These are phyloP conservation scores for Acaromyces ingoldii DNA, from an alignment of 1,284 basidiomycete species.

Conservation along the genomic window DNA sequence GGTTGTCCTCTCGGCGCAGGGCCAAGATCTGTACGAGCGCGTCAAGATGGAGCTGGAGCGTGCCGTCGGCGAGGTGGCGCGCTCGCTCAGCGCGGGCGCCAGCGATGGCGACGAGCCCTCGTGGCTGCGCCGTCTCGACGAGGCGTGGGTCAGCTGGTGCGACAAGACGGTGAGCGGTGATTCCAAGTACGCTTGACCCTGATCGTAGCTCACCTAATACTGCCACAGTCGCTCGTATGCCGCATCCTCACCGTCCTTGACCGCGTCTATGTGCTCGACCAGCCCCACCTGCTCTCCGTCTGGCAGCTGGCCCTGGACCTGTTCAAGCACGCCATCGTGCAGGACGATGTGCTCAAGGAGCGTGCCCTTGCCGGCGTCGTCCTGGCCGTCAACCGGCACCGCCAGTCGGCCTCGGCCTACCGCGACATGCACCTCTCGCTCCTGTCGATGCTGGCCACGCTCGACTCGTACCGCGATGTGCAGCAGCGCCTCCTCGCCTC, in stretches of 20 bases:
- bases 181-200: background rate
- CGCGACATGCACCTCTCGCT: constrained; percentile 20
- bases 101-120: constrained; percentile 6
- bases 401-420: constrained; percentile 17
- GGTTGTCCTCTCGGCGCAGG: background rate
- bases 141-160: constrained; percentile 31
- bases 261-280: constrained; percentile 7
- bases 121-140: constrained; percentile 26
- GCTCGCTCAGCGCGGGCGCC: constrained; percentile 15
- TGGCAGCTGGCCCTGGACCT: constrained; percentile 32
- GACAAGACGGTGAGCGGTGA: constrained; percentile 13
- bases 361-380: constrained; percentile 17
- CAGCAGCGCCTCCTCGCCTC: constrained; percentile 20
- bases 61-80: constrained; percentile 20
- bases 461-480: constrained; percentile 20
- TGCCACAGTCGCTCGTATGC: constrained; percentile 1
- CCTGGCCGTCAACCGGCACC: constrained; percentile 20
- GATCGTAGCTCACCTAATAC: background rate
- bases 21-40: constrained; percentile 28
- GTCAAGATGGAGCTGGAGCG: constrained; percentile 41
- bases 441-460: constrained; percentile 27
- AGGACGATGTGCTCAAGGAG: constrained; percentile 17
- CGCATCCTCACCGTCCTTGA: constrained; percentile 9
- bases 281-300: constrained; percentile 10
- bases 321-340: constrained; percentile 27